Percentiles rank a stretch among this genome's conserved stretches.
Evolutionary conservation across 805 yeast species (phyloP).

Genomic region (Citeromyces matritensis): DNA sequence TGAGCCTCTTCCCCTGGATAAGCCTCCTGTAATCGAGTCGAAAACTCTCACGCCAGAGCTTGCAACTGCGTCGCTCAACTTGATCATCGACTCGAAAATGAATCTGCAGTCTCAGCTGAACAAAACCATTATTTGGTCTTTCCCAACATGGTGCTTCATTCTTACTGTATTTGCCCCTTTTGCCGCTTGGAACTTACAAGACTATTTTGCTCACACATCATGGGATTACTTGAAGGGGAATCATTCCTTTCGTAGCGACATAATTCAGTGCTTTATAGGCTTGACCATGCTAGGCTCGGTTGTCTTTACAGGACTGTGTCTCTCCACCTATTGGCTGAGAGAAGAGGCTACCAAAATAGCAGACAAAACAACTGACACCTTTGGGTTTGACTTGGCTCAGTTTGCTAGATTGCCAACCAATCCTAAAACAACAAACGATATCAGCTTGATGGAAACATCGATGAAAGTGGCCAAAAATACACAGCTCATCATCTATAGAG

Average conservation of each 20-base stretch:
- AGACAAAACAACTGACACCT: conserved; percentile 18
- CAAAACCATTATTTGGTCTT: conserved; percentile 28
- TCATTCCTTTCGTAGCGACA: conserved; percentile 10
- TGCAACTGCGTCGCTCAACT: conserved; percentile 42
- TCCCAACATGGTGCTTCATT: conserved; percentile 16
- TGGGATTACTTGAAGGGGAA: conserved; percentile 5
- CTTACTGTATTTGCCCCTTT: conserved; percentile 9
- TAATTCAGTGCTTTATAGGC: conserved; percentile 20
- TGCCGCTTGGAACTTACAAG: conserved; percentile 6
- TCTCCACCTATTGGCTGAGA: conserved; percentile 32
- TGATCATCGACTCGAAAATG: conserved; percentile 47
- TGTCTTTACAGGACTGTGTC: conserved; percentile 21
- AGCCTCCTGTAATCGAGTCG: conserved; percentile 36
- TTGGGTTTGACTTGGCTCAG: conserved; percentile 34
- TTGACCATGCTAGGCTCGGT: conserved; percentile 19
- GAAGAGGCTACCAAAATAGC: conserved; percentile 20
- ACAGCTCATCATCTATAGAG: conserved; percentile 44
- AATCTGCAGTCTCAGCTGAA: conserved; percentile 31
- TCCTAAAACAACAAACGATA: conserved; percentile 4
- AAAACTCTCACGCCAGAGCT: conserved; percentile 37
- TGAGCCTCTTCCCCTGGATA: conserved; percentile 35
- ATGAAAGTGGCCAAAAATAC: conserved; percentile 29
- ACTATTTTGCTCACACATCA: conserved; percentile 3
- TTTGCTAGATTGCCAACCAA: conserved; percentile 19
- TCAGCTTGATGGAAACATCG: conserved; percentile 7